phyloP scores from a whole-genome alignment of 129 eudicot genomes.

The Dittrichia graveolens region DNA sequence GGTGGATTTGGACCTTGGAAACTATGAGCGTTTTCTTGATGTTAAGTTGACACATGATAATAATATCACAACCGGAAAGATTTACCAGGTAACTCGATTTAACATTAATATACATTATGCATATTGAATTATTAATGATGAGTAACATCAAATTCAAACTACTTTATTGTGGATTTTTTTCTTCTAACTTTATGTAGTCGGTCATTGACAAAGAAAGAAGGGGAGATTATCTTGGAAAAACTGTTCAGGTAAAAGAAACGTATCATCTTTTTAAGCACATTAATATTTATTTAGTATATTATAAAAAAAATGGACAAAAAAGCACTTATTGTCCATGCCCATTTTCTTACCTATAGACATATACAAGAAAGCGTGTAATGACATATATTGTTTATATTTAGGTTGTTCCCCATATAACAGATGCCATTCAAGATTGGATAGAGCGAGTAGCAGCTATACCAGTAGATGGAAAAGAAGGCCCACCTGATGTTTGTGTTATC shows the following conservation, averaged over 20 bases:
- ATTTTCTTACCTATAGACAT: no score
- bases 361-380: no score
- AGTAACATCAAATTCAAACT: background rate
- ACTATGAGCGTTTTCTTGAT: slow-evolving; percentile 95
- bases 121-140: background rate
- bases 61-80: slow-evolving; percentile 94
- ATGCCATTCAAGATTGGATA: slow-evolving; percentile 45
- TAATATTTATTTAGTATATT: no score
- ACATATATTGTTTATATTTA: background rate
- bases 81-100: slow-evolving; percentile 62
- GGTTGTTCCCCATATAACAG: slow-evolving; percentile 46
- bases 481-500: slow-evolving; percentile 45
- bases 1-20: slow-evolving; percentile 99
- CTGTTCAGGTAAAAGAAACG: slow-evolving; percentile 54
- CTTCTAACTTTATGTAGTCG: slow-evolving; percentile 46
- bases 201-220: slow-evolving; percentile 91
- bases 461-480: slow-evolving; percentile 48
- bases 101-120: background rate
- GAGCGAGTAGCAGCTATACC: slow-evolving; percentile 42
- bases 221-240: slow-evolving; percentile 94
- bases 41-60: slow-evolving; percentile 83
- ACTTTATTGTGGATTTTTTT: background rate
- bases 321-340: no score
- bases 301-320: no score
- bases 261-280: no score